Evolutionary conservation across 345 rosid genomes (phyloP), one percentile per base, ranked within the genome.

Genomic region (Linum lewisii): DNA sequence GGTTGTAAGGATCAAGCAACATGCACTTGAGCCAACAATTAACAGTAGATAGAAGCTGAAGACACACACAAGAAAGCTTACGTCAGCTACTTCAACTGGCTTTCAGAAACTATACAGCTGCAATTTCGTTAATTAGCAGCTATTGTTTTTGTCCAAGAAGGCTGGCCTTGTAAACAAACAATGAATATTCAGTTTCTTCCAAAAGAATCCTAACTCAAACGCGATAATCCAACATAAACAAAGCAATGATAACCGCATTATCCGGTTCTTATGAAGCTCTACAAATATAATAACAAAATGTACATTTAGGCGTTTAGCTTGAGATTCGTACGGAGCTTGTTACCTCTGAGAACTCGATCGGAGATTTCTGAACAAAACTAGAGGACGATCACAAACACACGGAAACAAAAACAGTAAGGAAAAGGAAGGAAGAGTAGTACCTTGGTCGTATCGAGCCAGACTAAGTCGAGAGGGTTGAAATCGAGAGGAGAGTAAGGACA

Each of bases 21-120:
- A 93, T 80, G 67, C 97, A 93, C 74, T 93, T 93, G 68, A 84
- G 96, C 99, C 99, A 93, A 73, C 99, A 93, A 72, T 93, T 89
- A 15, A 93, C 99, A 47, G 99, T 90, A 66, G 99, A 93, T 45
- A 93, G 90, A 60, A 89, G 85, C 99, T 93, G 90, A 66, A 73
- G 24, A 42, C 36, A 14, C 15, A 51, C 26, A 15, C 8, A 7
- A 24, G 45, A 21, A 20, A 67, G 47, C 47, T 6, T 14, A 32
- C 21, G 21, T 32, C 51, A 58, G 25, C 51, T 54, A 63, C 38
- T 34, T 66, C 51, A 54, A 24, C 58, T 6, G 32, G 32, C 32
- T 26, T 26, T 26, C 32, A 1, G 34, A 29, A 29, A 29, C 1
- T 26, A 29, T 4, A 29, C 5, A 4, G 34, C 7, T 29, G 34